Percentiles rank a stretch among this genome's conserved stretches.
These are phyloP conservation scores for Juncus effusus DNA, from an alignment of 176 grass and related monocot genomes.

Conservation along the genomic window DNA sequence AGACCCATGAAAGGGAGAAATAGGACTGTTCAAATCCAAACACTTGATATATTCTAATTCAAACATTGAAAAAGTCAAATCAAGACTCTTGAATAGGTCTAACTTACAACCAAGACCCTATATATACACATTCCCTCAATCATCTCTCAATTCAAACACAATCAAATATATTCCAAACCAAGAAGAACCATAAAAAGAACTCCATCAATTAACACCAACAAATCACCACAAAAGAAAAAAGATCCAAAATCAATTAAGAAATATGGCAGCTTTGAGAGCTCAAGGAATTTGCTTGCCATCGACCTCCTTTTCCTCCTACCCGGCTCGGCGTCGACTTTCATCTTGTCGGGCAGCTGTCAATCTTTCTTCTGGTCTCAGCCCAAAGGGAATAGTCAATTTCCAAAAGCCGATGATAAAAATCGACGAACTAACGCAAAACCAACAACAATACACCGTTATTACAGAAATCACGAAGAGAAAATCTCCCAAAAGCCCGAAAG, in stretches of 20 bases:
- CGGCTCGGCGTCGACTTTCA: not conserved
- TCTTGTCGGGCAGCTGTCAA: constrained; percentile 8
- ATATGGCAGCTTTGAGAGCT: constrained; percentile 20
- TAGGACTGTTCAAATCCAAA: too few relatives aligned
- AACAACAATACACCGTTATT: constrained; percentile 18
- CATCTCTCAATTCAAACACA: not conserved
- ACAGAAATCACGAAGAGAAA: constrained; percentile 6
- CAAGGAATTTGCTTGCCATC: constrained; percentile 1
- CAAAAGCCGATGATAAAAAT: constrained; percentile 6
- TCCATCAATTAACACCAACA: not conserved
- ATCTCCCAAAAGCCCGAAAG: not conserved
- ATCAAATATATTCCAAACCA: not conserved
- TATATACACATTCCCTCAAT: not conserved
- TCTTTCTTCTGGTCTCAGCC: constrained; percentile 6
- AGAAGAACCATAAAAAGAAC: not conserved
- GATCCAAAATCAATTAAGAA: not conserved
- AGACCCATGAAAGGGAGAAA: too few relatives aligned
- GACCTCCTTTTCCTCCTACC: not conserved
- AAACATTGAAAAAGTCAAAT: too few relatives aligned
- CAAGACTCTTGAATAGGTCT: too few relatives aligned
- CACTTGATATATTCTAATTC: too few relatives aligned
- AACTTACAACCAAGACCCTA: not conserved
- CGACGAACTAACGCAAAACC: not conserved
- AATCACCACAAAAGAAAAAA: not conserved
- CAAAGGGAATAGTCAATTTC: not conserved